A percentile compares a stretch with the other conserved stretches of the same genome.
Conservation (phyloP, 495 filamentous ascomycete species). For the Corynascus novoguineensis region DNA sequence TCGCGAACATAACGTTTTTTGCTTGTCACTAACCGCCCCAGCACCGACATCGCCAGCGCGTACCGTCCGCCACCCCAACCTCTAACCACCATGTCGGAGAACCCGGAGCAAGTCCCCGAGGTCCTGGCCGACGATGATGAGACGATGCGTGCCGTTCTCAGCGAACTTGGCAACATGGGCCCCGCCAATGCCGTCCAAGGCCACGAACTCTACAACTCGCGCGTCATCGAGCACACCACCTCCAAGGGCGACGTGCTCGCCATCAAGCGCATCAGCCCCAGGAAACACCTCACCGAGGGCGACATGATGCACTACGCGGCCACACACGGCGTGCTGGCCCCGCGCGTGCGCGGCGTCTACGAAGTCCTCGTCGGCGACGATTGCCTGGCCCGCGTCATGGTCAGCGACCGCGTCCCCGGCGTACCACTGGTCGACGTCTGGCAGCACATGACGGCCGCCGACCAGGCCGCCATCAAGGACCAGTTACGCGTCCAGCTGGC, state of each 20-base stretch:
- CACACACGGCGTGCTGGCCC: neutral
- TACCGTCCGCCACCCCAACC: too few relatives aligned
- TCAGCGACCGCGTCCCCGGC: slow-evolving; percentile 2
- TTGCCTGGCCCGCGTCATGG: neutral
- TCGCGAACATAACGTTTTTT: too few relatives aligned
- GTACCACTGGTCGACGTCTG: neutral
- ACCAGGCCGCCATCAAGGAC: neutral
- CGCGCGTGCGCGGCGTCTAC: slow-evolving; percentile 5
- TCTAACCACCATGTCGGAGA: too few relatives aligned
- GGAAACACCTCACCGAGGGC: neutral
- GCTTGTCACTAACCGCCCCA: too few relatives aligned
- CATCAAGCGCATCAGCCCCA: neutral
- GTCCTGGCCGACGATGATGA: too few relatives aligned
- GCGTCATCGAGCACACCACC: neutral
- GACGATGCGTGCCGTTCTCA: too few relatives aligned
- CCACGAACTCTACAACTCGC: neutral
- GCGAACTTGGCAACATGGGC: too few relatives aligned
- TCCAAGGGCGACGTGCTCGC: neutral
- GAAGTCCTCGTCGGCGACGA: neutral
- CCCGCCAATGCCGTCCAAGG: neutral
- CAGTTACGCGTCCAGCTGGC: neutral
- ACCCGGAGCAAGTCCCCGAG: too few relatives aligned
- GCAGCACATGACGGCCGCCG: neutral
- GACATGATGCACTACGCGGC: slow-evolving; percentile 4
- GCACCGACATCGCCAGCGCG: too few relatives aligned